A percentile compares a stretch with the other conserved stretches of the same genome.
Conservation (phyloP, 495 filamentous ascomycete genomes). For the Hypoxylon crocopeplum region DNA sequence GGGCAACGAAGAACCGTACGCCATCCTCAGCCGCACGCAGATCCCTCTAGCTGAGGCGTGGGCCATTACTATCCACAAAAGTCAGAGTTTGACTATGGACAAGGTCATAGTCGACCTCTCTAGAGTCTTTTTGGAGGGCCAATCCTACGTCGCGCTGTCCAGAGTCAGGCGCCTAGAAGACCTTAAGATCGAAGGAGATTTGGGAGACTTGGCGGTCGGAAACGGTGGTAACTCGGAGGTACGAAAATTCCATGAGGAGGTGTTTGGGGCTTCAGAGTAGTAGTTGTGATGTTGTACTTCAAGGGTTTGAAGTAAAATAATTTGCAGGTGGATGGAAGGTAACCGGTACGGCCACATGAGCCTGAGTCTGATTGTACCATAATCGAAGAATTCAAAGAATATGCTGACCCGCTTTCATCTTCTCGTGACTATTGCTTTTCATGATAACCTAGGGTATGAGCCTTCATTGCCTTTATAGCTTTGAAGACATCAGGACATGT, state of each 20-base stretch:
- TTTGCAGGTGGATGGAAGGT: no score
- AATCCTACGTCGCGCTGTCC: slow-evolving; percentile 79
- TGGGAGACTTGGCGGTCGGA: slow-evolving; percentile 31
- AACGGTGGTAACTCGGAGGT: slow-evolving; percentile 41
- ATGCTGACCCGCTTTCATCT: no score
- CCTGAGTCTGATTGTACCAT: no score
- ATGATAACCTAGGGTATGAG: no score
- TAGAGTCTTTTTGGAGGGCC: slow-evolving; percentile 87
- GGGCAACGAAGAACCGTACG: slow-evolving; percentile 57
- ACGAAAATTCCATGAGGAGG: slow-evolving; percentile 33
- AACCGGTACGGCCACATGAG: no score
- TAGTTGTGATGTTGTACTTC: no score
- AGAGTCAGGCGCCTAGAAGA: slow-evolving; percentile 83
- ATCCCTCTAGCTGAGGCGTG: slow-evolving; percentile 88
- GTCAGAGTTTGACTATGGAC: slow-evolving; percentile 91
- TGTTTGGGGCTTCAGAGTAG: slow-evolving; percentile 20
- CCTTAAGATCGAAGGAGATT: slow-evolving; percentile 53
- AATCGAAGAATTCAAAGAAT: no score
- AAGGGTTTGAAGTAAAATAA: no score
- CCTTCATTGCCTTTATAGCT: no score
- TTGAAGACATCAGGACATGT: no score
- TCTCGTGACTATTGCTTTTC: no score
- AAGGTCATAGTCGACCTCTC: slow-evolving; percentile 88
- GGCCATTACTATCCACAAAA: slow-evolving; percentile 94
- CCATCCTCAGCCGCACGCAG: slow-evolving; percentile 77